Percentiles rank a stretch among this genome's conserved stretches.
phyloP scores from a whole-genome alignment of 2,329 filamentous ascomycete species.

The Monilinia laxa region DNA sequence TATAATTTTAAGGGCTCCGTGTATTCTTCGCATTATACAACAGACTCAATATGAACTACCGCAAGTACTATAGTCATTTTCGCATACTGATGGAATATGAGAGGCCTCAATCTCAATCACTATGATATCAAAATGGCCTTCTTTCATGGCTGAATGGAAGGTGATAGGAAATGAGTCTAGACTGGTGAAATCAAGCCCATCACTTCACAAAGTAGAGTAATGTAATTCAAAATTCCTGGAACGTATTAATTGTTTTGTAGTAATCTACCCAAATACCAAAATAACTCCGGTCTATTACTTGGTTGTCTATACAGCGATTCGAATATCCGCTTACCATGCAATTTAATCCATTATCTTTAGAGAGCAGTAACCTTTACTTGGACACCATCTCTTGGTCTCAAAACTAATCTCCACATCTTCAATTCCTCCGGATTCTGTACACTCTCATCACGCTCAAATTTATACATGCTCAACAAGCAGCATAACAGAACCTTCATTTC shows the following conservation, averaged over 20 bases:
- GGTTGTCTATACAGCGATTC: constrained; percentile 23
- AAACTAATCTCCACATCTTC: constrained; percentile 51
- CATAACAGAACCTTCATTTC: constrained; percentile 42
- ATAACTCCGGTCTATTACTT: not conserved
- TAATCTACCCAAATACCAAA: constrained; percentile 5
- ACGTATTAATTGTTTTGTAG: not conserved
- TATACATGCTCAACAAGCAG: constrained; percentile 41
- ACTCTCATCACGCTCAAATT: constrained; percentile 41
- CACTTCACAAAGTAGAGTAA: not conserved
- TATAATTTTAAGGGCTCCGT: too few relatives aligned
- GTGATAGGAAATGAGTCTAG: not conserved
- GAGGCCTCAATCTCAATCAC: too few relatives aligned
- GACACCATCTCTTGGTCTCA: constrained; percentile 47
- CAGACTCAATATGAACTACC: too few relatives aligned
- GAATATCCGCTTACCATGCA: constrained; percentile 27
- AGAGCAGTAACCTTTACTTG: constrained; percentile 15
- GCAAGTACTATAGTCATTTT: too few relatives aligned
- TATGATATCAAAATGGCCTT: too few relatives aligned
- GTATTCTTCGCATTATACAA: too few relatives aligned
- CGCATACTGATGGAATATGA: too few relatives aligned
- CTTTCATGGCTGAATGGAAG: too few relatives aligned
- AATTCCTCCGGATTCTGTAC: constrained; percentile 46
- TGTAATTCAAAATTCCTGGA: not conserved
- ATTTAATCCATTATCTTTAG: not conserved
- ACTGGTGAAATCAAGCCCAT: not conserved